Base-by-base conservation (phyloP, 202 grass and related monocot genomes). In the Setaria viridis region DNA sequence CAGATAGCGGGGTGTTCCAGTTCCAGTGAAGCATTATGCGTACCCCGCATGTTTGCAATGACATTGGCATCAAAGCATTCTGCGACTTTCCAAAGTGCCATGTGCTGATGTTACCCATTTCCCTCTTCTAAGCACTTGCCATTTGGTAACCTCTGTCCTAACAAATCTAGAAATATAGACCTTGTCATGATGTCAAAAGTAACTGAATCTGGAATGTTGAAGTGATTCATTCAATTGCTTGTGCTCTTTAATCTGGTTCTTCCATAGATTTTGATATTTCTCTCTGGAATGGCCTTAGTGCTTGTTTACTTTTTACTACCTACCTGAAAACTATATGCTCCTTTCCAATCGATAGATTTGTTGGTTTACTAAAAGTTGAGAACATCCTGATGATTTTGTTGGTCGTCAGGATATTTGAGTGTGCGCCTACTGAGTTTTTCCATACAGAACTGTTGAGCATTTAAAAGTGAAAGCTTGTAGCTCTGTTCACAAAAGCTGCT, bases 141-240 rank as follows among this genome's bases (percentile, higher is more conserved):
- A 57, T 54, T 77, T 46, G 77, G 34, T 58, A 9, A 71, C 63
- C 25, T 70, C 2, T 45, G 34, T 62, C 16, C 45, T 14, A 45
- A 53, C 9, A 51, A 49, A 11, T 54, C 32, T 81, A 47, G 11
- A 89, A 70, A 67, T 32, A 41, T 78, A 14, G 42, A 69, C 35
- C 6, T 42, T 54, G 6, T 75, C 51, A 30, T 76, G 62, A 54
- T 80, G 9, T 62, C 1, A 3, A 70, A 25, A 81, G 45, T 51
- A 80, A 17, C 54, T 77, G 76, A 33, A 76, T 70, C 45, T 80
- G 5, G n/a, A 46, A 29, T 35, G 50, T 12, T 80, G 45, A 85
- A 81, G 19, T 35, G 11, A 15, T 47, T 39, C 9, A 14, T 81
- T 81, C 46, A 57, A 30, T 35, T 21, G 25, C n/a, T 46, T 85